Conservation (phyloP, 2,329 filamentous ascomycete genomes). For the Neoscytalidium dimidiatum region DNA sequence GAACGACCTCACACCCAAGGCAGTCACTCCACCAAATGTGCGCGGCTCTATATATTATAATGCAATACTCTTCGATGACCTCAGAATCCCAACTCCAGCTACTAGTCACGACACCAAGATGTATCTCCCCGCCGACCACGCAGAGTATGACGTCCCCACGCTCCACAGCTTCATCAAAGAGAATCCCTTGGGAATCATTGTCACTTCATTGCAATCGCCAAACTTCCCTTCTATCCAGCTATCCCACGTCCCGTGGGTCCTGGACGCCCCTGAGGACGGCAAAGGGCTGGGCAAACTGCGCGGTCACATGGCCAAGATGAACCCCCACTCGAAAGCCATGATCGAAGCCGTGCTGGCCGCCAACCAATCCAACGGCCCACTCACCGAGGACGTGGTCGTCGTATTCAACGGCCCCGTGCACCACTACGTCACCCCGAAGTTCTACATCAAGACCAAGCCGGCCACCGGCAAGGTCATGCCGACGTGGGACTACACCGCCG, state of each 20-base stretch:
- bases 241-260: conserved; percentile 62
- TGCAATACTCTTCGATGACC: not conserved
- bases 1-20: not conserved
- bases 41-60: not conserved
- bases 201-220: conserved; percentile 59
- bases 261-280: conserved; percentile 51
- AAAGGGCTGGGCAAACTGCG: conserved; percentile 53
- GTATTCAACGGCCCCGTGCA: conserved; percentile 62
- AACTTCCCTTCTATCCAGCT: conserved; percentile 56
- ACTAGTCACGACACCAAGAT: conserved; percentile 39
- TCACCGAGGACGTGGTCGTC: conserved; percentile 59
- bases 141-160: conserved; percentile 50
- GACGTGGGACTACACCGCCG: conserved; percentile 71
- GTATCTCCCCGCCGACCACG: conserved; percentile 60
- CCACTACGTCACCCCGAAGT: conserved; percentile 69
- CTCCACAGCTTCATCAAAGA: conserved; percentile 60
- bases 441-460: conserved; percentile 68
- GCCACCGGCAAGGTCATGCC: conserved; percentile 66
- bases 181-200: conserved; percentile 64
- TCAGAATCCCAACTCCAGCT: not conserved
- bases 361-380: conserved; percentile 21
- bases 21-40: not conserved
- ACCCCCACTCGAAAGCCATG: conserved; percentile 65
- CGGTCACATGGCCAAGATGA: conserved; percentile 63
- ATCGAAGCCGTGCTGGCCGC: conserved; percentile 45